Base-by-base conservation (phyloP, 2,329 filamentous ascomycete genomes). In the Aspergillus sp. region DNA sequence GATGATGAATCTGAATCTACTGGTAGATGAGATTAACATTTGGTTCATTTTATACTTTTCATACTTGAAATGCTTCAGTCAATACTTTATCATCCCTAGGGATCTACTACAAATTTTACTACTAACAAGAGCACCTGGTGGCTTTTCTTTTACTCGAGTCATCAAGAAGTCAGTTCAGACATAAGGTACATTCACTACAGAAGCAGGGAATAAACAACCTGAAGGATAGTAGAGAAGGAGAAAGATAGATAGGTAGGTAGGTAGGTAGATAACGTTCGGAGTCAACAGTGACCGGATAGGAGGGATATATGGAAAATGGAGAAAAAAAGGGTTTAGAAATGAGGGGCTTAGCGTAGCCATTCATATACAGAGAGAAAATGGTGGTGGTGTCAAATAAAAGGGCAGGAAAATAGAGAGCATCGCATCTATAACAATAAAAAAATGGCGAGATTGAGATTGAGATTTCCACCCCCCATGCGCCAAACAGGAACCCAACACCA, bases 301-400 rank as follows among this genome's bases (percentile, higher is more conserved):
- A 31, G 9, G 27, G 27, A 31, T 31, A 31, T 31, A 31, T 31
- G 8, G 17, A 24, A 48, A 17, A 43, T 27, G 14, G 12, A 53
- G 49, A 24, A 59, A 24, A 27, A 14, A 24, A 33, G 27, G 27
- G 3, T 21, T 21, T 21, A 21, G 27, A n/a, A 31, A 46, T 31
- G n/a, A 35, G 21, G 23, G 27, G 45, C 45, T 27, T 40, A 40
- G 52, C 51, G 47, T 59, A 57, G 39, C 48, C 53, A 39, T 40
- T 59, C 64, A 69, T 69, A 68, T 52, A 60, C 68, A 69, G 65
- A 67, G 59, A 59, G 57, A 66, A 58, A 59, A 59, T 64, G 63
- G 14, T 44, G 47, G 40, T 37, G 50, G 14, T 15, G 7, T 17
- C 46, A 46, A 47, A 56, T 17, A 23, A 52, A 41, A 45, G 12